Base-by-base conservation (phyloP, 108 stramenopile species). In the Mediolabrus comicus region DNA sequence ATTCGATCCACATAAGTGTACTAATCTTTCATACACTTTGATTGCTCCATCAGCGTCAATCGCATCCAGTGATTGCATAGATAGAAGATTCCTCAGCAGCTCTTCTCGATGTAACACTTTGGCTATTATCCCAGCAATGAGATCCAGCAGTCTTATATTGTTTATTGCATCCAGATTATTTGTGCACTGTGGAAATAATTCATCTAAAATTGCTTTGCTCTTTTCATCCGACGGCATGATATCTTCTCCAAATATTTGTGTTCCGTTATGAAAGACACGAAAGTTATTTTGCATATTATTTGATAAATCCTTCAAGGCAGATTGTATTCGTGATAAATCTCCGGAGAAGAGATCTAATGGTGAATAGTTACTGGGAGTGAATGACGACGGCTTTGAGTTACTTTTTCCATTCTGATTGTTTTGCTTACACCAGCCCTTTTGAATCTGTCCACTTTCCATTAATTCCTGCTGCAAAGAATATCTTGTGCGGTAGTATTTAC, bases 11-110 rank as follows among this genome's bases (percentile, higher is more conserved):
- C 80, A 84, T 43, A 90, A 66, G 39, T 76, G 33, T 6, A 91
- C 69, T 2, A 91, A 71, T 43, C 79, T 73, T 1, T 83, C 64
- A 26, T 85, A 91, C 2, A 91, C 64, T 16, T 78, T 58, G 22
- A 86, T 70, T 4, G 86, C 90, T 36, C 90, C 90, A 68, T 91
- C 90, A 14, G 74, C 84, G 71, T 91, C 90, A 1, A 91, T 62
- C 19, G 79, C 53, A 72, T 91, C 90, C 39, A 87, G 61, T 49
- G 58, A 26, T 61, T 91, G 90, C 29, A 86, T 25, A n/a, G n/a
- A 41, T 24, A 80, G 71, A 33, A 91, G 32, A 41, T 74, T 65
- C 30, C 53, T 32, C 46, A 91, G 35, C 5, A 80, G 39, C 30
- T 41, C 61, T 52, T 90, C 85, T 34, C 74, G 53, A 5, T 57